Percentiles rank a stretch among this genome's conserved stretches.
Evolutionary conservation across 2,329 filamentous ascomycete species (phyloP).

Genomic region (Tricladium varicosporioides): DNA sequence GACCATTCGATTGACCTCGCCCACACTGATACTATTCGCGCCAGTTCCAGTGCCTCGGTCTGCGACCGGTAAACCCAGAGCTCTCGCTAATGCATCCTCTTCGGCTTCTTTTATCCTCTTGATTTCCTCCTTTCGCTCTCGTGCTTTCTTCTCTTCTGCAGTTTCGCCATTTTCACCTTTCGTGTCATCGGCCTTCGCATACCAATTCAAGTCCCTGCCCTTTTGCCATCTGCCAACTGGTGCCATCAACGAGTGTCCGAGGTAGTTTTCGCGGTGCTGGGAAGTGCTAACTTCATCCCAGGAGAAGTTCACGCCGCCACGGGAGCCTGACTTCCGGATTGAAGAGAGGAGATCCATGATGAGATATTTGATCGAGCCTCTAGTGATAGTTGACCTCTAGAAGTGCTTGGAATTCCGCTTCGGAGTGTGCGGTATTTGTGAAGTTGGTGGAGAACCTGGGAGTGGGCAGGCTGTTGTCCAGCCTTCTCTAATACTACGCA

Average conservation of each 20-base stretch:
- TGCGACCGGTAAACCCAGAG: constrained; percentile 75
- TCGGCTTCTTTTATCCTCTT: constrained; percentile 85
- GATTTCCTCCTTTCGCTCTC: constrained; percentile 73
- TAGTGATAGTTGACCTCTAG: no score
- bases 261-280: constrained; percentile 83
- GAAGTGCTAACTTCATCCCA: constrained; percentile 93
- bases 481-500: no score
- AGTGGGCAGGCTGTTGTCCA: no score
- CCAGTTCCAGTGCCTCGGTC: constrained; percentile 50
- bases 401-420: no score
- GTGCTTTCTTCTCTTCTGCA: constrained; percentile 54
- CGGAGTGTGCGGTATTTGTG: no score
- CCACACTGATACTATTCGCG: constrained; percentile 68
- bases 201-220: constrained; percentile 61
- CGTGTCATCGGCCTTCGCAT: constrained; percentile 54
- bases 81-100: constrained; percentile 82
- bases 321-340: constrained; percentile 85
- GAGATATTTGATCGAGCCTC: no score
- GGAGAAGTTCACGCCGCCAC: constrained; percentile 92
- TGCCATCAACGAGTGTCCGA: constrained; percentile 73
- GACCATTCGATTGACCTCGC: constrained; percentile 53
- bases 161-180: constrained; percentile 54
- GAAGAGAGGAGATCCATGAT: constrained; percentile 90
- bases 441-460: no score
- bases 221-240: constrained; percentile 75